Evolutionary conservation across 2,329 filamentous ascomycete species (phyloP), one percentile per base, ranked within the genome.

Genomic region (Purpureocillium takamizusanense): DNA sequence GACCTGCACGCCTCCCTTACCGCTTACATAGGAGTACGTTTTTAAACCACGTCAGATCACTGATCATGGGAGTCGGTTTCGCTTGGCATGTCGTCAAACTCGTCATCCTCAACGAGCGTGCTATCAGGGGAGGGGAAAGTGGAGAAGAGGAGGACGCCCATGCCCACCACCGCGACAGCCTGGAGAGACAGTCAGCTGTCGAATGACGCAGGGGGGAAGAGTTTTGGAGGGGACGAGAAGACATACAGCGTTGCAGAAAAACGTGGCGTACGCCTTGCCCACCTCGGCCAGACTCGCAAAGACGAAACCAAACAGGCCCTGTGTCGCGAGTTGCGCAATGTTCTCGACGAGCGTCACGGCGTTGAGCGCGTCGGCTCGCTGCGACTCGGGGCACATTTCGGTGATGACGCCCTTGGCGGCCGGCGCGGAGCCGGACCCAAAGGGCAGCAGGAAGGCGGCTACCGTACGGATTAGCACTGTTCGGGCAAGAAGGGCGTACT

Each of bases 401-500:
- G 83, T 72, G 42, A 86, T 83, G n/a, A 81, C 78, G 1, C 81
- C 82, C 46, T 86, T 86, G 1, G 80, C 78, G 0, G 81, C 78
- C 0, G 80, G 72, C 0, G 79, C 81, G 0, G 81, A 81, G 0
- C 82, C 82, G 0, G 81, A 81, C 0, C 78, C 80, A 23, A 86
- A 74, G 0, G 82, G 82, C 0, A 86, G 65, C 1, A 85, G 52
- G 18, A 75, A 70, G 0, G 78, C 78, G 2, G 81, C 73, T 70
- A 41, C 1, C 12, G 4, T 1, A 38, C n/a, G n/a, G n/a, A n/a
- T n/a, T n/a, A n/a, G n/a, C n/a, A n/a, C n/a, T n/a, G n/a, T n/a
- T n/a, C n/a, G n/a, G n/a, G n/a, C n/a, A n/a, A n/a, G n/a, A n/a
- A n/a, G n/a, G n/a, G n/a, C n/a, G n/a, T n/a, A n/a, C n/a, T n/a